Evolutionary conservation across 2,329 filamentous ascomycete species (phyloP), one percentile per base, ranked within the genome.

Genomic region (Aspergillus sp.): DNA sequence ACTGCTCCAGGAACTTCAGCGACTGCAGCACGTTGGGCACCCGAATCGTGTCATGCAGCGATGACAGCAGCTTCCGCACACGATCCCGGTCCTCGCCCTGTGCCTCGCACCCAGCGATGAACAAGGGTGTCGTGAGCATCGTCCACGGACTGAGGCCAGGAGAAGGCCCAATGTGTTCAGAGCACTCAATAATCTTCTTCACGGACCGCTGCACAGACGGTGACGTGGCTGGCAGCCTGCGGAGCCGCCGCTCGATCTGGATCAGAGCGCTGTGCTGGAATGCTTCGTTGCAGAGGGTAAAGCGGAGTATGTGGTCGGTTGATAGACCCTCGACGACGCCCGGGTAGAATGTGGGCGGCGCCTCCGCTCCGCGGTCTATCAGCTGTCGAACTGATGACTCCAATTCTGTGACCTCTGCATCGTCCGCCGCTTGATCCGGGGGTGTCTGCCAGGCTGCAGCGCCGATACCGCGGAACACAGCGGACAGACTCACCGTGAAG

Each of bases 191-290:
- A 51, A 80, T 79, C 48, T 71, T 73, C 60, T 72, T 69, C 38
- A 78, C 76, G 11, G 75, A 76, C 9, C 67, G 64, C 57, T 78
- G 76, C 28, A 78, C 75, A 23, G 69, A 66, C 2, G 69, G 65
- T 4, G 75, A 71, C 0, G 69, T 65, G 3, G 72, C 68, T 4
- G 74, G 71, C 6, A 68, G 69, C 50, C 71, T 73, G 13, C 74
- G 73, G 41, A 80, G 63, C 11, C 77, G 73, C 13, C 77, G 73
- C 51, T 78, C 69, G 46, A 80, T 79, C 52, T 80, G 77, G 34
- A 80, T 79, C 31, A 80, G 70, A 3, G 78, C 78, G 22, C 77
- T 76, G 50, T 79, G 76, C 54, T 80, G 78, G 56, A 79, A 80
- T 3, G 78, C 76, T 61, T 77, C 72, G 60, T 80, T 80, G 62